A percentile compares a stretch with the other conserved stretches of the same genome.
Conservation (phyloP, 2,329 filamentous ascomycete species). For the Aaosphaeria pasadenensis region DNA sequence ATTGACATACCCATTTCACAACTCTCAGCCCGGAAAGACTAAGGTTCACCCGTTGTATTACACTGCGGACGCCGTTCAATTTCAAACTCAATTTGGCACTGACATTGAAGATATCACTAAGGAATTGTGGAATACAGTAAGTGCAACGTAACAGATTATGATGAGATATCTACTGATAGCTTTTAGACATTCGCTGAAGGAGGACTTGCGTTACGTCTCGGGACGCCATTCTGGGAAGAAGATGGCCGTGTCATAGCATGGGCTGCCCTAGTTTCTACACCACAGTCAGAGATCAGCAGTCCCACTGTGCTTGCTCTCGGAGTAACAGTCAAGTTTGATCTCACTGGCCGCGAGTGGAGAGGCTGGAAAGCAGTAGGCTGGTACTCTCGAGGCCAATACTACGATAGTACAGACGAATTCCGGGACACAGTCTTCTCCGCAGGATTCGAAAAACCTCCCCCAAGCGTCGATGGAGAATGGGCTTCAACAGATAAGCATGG, state of each 20-base stretch:
- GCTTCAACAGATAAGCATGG: not conserved
- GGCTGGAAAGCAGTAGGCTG: conserved; percentile 53
- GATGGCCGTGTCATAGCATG: not conserved
- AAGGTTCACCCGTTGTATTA: not conserved
- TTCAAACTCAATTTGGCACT: not conserved
- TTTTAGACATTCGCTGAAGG: not conserved
- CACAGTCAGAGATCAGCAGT: not conserved
- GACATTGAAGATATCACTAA: not conserved
- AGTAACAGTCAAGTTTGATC: conserved; percentile 28
- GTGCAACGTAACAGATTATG: not conserved
- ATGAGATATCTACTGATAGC: too few relatives aligned
- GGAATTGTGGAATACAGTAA: not conserved
- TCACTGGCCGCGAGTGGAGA: conserved; percentile 50
- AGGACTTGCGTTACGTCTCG: not conserved
- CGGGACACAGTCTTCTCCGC: conserved; percentile 42
- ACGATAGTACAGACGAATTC: conserved; percentile 49
- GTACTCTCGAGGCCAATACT: conserved; percentile 56
- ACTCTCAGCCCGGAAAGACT: not conserved
- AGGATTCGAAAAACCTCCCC: conserved; percentile 10
- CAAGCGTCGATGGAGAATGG: not conserved
- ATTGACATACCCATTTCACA: not conserved
- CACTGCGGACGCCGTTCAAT: not conserved
- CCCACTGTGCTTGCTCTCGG: not conserved
- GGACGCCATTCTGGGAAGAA: not conserved
- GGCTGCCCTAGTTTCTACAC: not conserved